Evolutionary conservation across 2,329 filamentous ascomycete genomes (phyloP).

Genomic region (Fusarium camptoceras): DNA sequence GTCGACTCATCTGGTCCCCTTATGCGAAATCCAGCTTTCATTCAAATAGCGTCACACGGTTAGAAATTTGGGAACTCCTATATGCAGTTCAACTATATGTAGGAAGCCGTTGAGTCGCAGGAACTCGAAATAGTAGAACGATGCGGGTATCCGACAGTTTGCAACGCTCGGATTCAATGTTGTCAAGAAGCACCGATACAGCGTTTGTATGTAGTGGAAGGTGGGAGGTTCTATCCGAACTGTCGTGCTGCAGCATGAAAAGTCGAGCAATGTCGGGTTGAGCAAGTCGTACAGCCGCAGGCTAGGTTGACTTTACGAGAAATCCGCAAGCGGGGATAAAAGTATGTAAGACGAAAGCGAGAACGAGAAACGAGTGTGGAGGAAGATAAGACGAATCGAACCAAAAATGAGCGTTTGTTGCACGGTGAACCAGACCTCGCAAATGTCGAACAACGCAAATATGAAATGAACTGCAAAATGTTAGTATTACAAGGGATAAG

Average conservation of each 20-base stretch:
- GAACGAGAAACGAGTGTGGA: constrained; percentile 38
- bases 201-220: constrained; percentile 40
- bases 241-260: constrained; percentile 45
- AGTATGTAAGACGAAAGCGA: constrained; percentile 11
- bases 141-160: constrained; percentile 34
- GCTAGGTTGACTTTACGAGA: constrained; percentile 31
- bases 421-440: constrained; percentile 45
- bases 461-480: constrained; percentile 35
- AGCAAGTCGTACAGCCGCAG: constrained; percentile 40
- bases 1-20: constrained; percentile 64
- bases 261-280: constrained; percentile 29
- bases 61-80: constrained; percentile 23
- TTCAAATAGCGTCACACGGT: constrained; percentile 35
- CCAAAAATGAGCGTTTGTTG: constrained; percentile 37
- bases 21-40: constrained; percentile 37
- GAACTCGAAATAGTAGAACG: constrained; percentile 22
- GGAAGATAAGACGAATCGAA: constrained; percentile 35
- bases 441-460: constrained; percentile 35
- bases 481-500: constrained; percentile 35
- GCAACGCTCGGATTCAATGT: constrained; percentile 18
- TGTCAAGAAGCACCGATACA: constrained; percentile 27
- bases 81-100: constrained; percentile 42
- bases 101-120: constrained; percentile 36
- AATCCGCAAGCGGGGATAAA: constrained; percentile 13
- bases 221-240: constrained; percentile 40